These are phyloP conservation scores for Calophaca sinica DNA, from an alignment of 306 rosid genomes.

Conservation along the genomic window DNA sequence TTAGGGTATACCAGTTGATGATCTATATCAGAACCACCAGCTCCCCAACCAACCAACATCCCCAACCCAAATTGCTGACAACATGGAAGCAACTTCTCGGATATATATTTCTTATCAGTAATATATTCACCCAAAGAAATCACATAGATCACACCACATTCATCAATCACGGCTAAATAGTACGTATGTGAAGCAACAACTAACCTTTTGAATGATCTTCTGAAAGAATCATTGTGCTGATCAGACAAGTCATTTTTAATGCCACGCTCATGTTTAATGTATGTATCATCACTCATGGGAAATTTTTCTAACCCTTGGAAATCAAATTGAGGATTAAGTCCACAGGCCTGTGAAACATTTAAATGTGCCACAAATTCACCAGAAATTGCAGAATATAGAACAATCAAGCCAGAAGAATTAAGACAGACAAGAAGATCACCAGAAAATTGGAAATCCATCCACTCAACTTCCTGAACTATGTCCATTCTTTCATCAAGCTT, in stretches of 20 bases:
- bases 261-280: constrained; percentile 49
- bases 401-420: constrained; percentile 71
- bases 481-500: constrained; percentile 71
- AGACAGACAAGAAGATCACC: constrained; percentile 83
- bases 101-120: constrained; percentile 48
- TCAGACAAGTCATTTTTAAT: constrained; percentile 47
- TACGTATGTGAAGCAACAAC: constrained; percentile 77
- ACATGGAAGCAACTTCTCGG: constrained; percentile 67
- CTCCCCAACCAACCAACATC: constrained; percentile 78
- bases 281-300: constrained; percentile 41
- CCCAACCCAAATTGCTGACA: constrained; percentile 67
- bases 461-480: constrained; percentile 55
- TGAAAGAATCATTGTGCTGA: constrained; percentile 46
- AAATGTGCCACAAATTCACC: constrained; percentile 76
- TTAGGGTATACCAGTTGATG: constrained; percentile 58
- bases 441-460: constrained; percentile 82
- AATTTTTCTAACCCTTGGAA: constrained; percentile 47
- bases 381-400: constrained; percentile 68
- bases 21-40: constrained; percentile 79
- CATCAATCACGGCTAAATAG: constrained; percentile 79
- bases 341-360: constrained; percentile 67
- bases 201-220: constrained; percentile 74
- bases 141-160: constrained; percentile 79
- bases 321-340: constrained; percentile 53
- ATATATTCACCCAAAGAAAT: constrained; percentile 56